Evolutionary conservation across 2,329 filamentous ascomycete species (phyloP), one percentile per base, ranked within the genome.

Genomic region (Colletotrichum sp.): DNA sequence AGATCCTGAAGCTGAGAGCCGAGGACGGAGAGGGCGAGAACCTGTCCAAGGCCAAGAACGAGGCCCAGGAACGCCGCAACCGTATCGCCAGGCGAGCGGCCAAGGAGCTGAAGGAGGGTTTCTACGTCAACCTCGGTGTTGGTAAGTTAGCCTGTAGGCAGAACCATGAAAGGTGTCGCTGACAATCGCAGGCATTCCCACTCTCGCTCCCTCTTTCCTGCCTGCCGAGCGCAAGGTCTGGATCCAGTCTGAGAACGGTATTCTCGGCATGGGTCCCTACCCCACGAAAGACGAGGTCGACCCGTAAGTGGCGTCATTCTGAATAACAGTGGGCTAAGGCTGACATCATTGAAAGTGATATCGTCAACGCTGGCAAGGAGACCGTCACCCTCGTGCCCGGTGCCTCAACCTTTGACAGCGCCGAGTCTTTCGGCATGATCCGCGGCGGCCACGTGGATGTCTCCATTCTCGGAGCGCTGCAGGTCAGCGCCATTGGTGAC

Each of bases 401-500:
- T 2, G 95, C 94, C 0, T 90, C 93, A 1, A 94, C 92, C 12
- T 98, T 97, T 80, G 95, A 95, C 83, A 94, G 92, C 60, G 90
- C 93, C 77, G 95, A 97, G 84, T 96, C 94, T 2, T 98, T 98
- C 81, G 92, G 91, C 79, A 97, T 97, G 95, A 98, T 98, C 79
- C 92, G 95, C 13, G 94, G 95, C 68, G 95, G 95, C 0, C 94
- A 96, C 80, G 93, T 98, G 57, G 93, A 98, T 81, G 93, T 98
- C 7, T 95, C 94, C 0, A 95, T 98, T 81, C 90, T 98, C 1
- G 95, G 95, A 5, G 93, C 95, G 3, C 91, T 96, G 79, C 94
- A 98, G 86, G 95, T 97, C 26, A 93, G 92, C 78, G 94, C 94
- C 0, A 88, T 90, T 4, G 95, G 95, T 30, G 95, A 98, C 82